phyloP scores from a whole-genome alignment of 2,329 filamentous ascomycete genomes.

The Lasiodiplodia theobromae region DNA sequence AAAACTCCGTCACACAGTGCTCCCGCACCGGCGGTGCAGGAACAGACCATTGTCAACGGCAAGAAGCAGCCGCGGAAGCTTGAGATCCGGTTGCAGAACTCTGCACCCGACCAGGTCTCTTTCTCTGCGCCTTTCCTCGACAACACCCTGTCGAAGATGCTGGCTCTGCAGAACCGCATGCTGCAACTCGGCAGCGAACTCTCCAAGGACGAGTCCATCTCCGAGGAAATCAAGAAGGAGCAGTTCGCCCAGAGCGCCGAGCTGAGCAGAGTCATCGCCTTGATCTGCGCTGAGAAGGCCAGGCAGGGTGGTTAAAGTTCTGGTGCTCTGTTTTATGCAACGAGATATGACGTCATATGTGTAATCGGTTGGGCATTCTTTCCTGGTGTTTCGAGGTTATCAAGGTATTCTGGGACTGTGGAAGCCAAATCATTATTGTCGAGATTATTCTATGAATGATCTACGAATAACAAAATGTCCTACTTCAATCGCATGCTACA shows the following conservation, averaged over 20 bases:
- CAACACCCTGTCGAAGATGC: slow-evolving; percentile 59
- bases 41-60: slow-evolving; percentile 37
- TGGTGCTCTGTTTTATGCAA: neutral
- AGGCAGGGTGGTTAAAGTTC: slow-evolving; percentile 50
- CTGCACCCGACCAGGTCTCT: slow-evolving; percentile 49
- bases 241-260: slow-evolving; percentile 59
- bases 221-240: slow-evolving; percentile 57
- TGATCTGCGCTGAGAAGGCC: slow-evolving; percentile 62
- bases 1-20: neutral
- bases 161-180: slow-evolving; percentile 59
- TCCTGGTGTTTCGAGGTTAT: slow-evolving; percentile 7
- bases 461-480: neutral
- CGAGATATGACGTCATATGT: neutral
- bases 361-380: neutral
- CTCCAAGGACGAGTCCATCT: slow-evolving; percentile 42
- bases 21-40: slow-evolving; percentile 36
- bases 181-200: slow-evolving; percentile 56
- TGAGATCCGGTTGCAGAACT: slow-evolving; percentile 55
- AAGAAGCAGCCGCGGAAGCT: slow-evolving; percentile 57
- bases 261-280: slow-evolving; percentile 56
- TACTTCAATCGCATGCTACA: too few relatives aligned
- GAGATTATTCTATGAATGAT: neutral
- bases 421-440: neutral
- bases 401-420: neutral
- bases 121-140: slow-evolving; percentile 62